A percentile compares a stretch with the other conserved stretches of the same genome.
Evolutionary conservation across 169 alveolate genomes (phyloP).

Genomic region (Perkinsus chesapeaki): DNA sequence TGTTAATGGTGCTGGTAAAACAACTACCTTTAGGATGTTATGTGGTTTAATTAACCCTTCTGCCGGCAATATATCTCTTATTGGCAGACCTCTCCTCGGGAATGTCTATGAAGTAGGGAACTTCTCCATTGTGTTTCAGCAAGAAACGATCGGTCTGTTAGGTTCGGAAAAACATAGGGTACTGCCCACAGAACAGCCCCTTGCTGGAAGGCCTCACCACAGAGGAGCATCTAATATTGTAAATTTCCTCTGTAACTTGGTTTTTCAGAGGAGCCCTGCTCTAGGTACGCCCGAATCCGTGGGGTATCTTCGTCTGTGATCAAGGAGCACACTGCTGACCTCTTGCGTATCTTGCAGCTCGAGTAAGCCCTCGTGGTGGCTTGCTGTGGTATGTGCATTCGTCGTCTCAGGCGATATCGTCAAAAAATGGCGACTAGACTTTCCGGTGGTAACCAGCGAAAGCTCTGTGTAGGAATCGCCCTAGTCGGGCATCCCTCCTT

Average conservation of each 20-base stretch:
- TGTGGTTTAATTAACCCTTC: slow-evolving; percentile 39
- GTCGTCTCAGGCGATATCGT: slow-evolving; percentile 14
- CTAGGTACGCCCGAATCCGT: not conserved
- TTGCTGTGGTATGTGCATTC: not conserved
- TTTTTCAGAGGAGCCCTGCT: not conserved
- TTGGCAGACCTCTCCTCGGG: not conserved
- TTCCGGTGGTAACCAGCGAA: slow-evolving; percentile 80
- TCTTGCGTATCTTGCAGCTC: not conserved
- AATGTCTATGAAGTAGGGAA: not conserved
- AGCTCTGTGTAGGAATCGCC: slow-evolving; percentile 74
- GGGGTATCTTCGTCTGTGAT: not conserved
- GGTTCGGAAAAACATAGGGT: slow-evolving; percentile 45
- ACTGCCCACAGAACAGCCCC: slow-evolving; percentile 77
- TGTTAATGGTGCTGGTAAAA: slow-evolving; percentile 86
- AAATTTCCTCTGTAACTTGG: not conserved
- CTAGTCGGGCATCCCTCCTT: slow-evolving; percentile 75
- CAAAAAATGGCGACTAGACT: slow-evolving; percentile 59
- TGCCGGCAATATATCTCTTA: not conserved
- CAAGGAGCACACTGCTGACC: not conserved
- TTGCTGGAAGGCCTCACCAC: slow-evolving; percentile 76
- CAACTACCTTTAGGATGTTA: slow-evolving; percentile 69
- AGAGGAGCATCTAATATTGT: slow-evolving; percentile 69
- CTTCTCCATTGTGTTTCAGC: not conserved
- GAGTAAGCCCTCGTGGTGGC: not conserved
- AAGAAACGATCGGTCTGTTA: not conserved